Percentiles rank a stretch among this genome's conserved stretches.
Conservation (phyloP, 129 eudicot genomes). For the Pittosporum tobira region DNA sequence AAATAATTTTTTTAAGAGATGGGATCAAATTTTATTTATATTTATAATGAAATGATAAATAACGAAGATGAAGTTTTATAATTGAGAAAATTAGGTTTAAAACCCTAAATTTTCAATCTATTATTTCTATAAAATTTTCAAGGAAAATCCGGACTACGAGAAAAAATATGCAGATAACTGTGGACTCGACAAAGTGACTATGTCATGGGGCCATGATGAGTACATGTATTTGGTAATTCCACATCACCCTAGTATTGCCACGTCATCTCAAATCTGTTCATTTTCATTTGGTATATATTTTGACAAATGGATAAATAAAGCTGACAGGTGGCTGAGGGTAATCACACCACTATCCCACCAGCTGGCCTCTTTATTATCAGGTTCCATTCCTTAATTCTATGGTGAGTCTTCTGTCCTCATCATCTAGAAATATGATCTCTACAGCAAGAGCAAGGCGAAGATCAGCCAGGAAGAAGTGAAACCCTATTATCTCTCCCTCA, state of each 20-base stretch:
- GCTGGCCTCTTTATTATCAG: conserved; percentile 75
- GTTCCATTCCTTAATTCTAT: conserved; percentile 85
- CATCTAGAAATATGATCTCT: conserved; percentile 49
- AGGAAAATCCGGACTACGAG: conserved; percentile 51
- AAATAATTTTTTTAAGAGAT: too few relatives aligned
- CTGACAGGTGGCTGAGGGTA: conserved; percentile 90
- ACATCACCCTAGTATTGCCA: background rate
- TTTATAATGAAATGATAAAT: too few relatives aligned
- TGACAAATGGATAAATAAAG: too few relatives aligned
- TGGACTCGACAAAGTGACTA: conserved; percentile 72
- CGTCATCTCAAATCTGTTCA: background rate
- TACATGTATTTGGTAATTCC: conserved; percentile 75
- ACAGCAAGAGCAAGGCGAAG: conserved; percentile 43
- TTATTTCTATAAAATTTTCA: too few relatives aligned
- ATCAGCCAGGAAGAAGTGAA: conserved; percentile 38
- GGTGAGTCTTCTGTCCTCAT: too few relatives aligned
- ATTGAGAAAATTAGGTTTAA: too few relatives aligned
- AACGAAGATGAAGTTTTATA: too few relatives aligned
- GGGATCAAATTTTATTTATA: too few relatives aligned
- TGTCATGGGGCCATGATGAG: conserved; percentile 97
- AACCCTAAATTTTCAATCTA: too few relatives aligned
- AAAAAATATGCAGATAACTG: too few relatives aligned
- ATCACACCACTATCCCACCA: conserved; percentile 63
- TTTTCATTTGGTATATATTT: too few relatives aligned
- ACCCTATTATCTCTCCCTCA: conserved; percentile 42